A percentile compares a stretch with the other conserved stretches of the same genome.
Conservation (phyloP, 345 rosid genomes). For the Gossypium australe region DNA sequence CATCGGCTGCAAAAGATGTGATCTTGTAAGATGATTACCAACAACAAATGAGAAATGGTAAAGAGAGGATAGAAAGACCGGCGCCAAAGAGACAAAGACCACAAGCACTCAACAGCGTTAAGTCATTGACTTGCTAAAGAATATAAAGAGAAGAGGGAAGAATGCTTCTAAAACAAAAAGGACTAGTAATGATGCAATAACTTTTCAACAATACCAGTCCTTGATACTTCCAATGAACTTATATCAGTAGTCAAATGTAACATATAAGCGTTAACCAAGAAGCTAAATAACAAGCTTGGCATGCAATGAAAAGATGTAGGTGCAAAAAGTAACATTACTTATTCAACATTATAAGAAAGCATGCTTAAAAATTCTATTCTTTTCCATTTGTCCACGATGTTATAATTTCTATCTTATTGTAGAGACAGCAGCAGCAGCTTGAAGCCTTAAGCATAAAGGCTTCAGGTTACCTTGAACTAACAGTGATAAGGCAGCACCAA, state of each 20-base stretch:
- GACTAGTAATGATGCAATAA: not conserved
- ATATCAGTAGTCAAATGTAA: not conserved
- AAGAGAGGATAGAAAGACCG: not conserved
- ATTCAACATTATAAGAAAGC: not conserved
- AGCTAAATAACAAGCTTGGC: not conserved
- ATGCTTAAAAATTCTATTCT: not conserved
- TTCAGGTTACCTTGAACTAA: slow-evolving; percentile 58
- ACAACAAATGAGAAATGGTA: not conserved
- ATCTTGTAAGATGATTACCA: not conserved
- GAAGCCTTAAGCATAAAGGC: slow-evolving; percentile 3
- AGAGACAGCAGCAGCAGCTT: not conserved
- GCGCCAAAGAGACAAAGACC: not conserved
- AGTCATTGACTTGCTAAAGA: not conserved
- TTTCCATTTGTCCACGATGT: not conserved
- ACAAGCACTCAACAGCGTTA: not conserved
- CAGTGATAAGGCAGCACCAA: slow-evolving; percentile 64
- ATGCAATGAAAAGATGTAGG: not conserved
- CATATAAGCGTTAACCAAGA: not conserved
- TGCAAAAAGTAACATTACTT: not conserved
- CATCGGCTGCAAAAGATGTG: slow-evolving; percentile 52
- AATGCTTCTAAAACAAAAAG: not conserved
- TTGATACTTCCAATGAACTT: not conserved
- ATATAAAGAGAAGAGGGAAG: not conserved
- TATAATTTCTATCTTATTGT: not conserved
- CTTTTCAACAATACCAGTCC: not conserved